Base-by-base conservation (phyloP, 129 eudicot species). In the Helichrysum umbraculigerum region DNA sequence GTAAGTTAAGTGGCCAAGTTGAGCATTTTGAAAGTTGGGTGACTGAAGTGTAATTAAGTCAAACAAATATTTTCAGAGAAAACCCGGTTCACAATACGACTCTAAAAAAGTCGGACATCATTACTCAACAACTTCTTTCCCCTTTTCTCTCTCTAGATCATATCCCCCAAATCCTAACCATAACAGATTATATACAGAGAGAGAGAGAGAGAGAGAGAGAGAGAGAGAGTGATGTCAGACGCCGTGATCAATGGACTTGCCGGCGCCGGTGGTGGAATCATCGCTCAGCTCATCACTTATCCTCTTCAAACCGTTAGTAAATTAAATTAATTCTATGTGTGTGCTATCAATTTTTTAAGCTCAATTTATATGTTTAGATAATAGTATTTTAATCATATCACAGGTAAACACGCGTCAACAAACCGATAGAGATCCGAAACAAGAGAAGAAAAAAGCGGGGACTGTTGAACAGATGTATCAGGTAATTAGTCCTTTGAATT, bases 261-360 rank as follows among this genome's bases (percentile, higher is more conserved):
- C 84, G 97, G 98, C 58, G 98, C 98, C 83, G 98, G 97, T 32
- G 98, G 96, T 19, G 98, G 98, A 14, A 93, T 90, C 87, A 93
- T 90, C 81, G 98, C 98, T 78, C 98, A 93, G 79, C 98, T 93
- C 86, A 77, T 93, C 88, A 93, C 98, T 72, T 93, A 90, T 57
- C 98, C 98, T 56, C 95, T 93, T 44, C 97, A 93, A 83, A 90
- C 97, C 56, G 97, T 93, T 78, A 72, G 68, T 74, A 21, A 6
- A 19, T 57, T 65, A 52, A 25, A 25, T 41, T 41, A 72, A 60
- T 19, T 61, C 4, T 4, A 0, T 11, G 2, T 7, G 4, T 64
- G 0, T 63, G 12, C 16, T 30, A 4, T 4, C 14, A 63, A 5
- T 3, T 4, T 22, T 22, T 25, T 22, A 9, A 22, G 22, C 29